Conservation (phyloP, 805 yeast genomes). For the Starmerella riodocensis region DNA sequence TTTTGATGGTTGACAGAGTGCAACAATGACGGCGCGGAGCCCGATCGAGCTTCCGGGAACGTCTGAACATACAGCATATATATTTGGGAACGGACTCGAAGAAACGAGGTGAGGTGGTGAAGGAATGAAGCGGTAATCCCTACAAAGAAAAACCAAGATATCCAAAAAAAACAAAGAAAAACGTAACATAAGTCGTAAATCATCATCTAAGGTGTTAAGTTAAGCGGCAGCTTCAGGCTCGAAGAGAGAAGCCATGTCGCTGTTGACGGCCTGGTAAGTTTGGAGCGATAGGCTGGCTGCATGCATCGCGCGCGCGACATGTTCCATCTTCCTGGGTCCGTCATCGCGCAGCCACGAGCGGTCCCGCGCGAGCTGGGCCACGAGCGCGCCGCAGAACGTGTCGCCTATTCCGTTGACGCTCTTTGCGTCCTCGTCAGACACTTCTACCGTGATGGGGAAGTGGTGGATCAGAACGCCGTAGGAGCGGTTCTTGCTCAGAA, state of each 20-base stretch:
- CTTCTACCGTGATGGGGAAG: slow-evolving; percentile 33
- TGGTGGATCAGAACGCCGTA: slow-evolving; percentile 53
- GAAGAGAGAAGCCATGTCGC: slow-evolving; percentile 13
- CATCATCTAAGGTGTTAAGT: too few species aligned
- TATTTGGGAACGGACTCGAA: too few species aligned
- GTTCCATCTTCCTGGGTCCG: slow-evolving; percentile 23
- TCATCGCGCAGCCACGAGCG: slow-evolving; percentile 26
- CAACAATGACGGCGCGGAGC: too few species aligned
- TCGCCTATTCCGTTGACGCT: slow-evolving; percentile 90
- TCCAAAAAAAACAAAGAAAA: too few species aligned
- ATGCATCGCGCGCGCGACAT: slow-evolving; percentile 26
- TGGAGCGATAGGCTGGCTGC: slow-evolving; percentile 29
- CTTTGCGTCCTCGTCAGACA: slow-evolving; percentile 31
- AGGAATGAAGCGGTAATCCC: too few species aligned
- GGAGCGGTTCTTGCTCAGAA: slow-evolving; percentile 15
- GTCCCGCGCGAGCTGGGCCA: slow-evolving; percentile 31
- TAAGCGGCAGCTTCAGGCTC: too few species aligned
- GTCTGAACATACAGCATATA: too few species aligned
- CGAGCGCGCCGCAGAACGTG: slow-evolving; percentile 53
- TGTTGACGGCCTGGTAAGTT: slow-evolving; percentile 25
- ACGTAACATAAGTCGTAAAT: too few species aligned
- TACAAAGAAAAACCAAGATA: too few species aligned
- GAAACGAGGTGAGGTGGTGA: too few species aligned
- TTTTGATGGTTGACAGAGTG: too few species aligned
- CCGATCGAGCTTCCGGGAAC: too few species aligned